phyloP scores from a whole-genome alignment of 352 stramenopile species.

The Pythium aquatile region DNA sequence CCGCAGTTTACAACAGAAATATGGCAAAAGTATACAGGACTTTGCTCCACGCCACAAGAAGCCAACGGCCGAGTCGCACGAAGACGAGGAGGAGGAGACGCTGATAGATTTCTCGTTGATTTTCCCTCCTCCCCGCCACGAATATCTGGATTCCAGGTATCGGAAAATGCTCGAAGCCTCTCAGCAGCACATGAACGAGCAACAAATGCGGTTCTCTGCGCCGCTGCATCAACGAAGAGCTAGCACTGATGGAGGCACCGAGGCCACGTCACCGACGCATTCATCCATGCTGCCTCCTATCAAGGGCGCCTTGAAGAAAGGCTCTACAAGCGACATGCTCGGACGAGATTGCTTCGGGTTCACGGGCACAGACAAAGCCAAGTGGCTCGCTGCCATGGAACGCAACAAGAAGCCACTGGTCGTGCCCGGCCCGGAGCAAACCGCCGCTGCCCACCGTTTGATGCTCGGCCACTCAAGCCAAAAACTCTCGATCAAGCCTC shows the following conservation, averaged over 20 bases:
- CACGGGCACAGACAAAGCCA: conserved; percentile 73
- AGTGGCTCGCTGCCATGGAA: conserved; percentile 39
- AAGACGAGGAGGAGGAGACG: conserved; percentile 35
- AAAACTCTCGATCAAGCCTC: conserved; percentile 72
- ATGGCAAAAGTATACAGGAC: conserved; percentile 52
- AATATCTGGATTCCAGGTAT: conserved; percentile 55
- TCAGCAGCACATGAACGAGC: conserved; percentile 74
- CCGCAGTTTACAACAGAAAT: conserved; percentile 65
- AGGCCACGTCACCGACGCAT: background rate
- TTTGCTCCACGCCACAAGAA: conserved; percentile 30
- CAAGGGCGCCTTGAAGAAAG: conserved; percentile 52
- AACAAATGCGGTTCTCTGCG: conserved; percentile 77
- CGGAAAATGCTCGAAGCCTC: conserved; percentile 79
- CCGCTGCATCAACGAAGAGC: conserved; percentile 72
- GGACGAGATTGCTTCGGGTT: conserved; percentile 82
- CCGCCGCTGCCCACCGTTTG: conserved; percentile 71
- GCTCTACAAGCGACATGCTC: conserved; percentile 32
- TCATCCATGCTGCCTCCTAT: conserved; percentile 45
- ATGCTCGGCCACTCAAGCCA: conserved; percentile 87
- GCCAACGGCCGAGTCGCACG: background rate
- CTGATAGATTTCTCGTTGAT: conserved; percentile 70
- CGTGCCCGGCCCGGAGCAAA: conserved; percentile 64
- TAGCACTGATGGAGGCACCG: conserved; percentile 22
- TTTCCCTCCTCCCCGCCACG: conserved; percentile 50
- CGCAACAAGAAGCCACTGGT: conserved; percentile 61